A percentile compares a stretch with the other conserved stretches of the same genome.
Conservation (phyloP, 331 rosid genomes). For the Spiraea crenata region DNA sequence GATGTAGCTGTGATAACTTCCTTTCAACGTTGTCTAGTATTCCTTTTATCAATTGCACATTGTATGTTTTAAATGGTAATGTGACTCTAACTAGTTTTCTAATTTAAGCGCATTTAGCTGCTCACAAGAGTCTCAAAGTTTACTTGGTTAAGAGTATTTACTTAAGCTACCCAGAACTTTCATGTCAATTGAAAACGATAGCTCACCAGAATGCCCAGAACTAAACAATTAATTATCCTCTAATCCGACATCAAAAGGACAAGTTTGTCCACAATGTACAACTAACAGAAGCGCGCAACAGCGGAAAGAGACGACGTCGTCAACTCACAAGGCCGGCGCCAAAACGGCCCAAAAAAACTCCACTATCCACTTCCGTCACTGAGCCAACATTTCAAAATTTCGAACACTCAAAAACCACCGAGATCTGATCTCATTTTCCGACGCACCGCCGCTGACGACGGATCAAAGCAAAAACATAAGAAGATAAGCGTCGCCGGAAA, state of each 20-base stretch:
- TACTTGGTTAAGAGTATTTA: no score
- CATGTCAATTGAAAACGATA: not conserved
- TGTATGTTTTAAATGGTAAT: not conserved
- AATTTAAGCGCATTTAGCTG: no score
- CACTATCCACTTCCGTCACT: not conserved
- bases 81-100: not conserved
- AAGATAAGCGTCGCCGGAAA: not conserved
- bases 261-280: conserved; percentile 1
- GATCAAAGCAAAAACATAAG: not conserved
- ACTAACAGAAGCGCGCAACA: not conserved
- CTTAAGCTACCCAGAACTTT: not conserved
- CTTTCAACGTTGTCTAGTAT: no score
- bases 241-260: not conserved
- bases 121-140: no score
- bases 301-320: not conserved
- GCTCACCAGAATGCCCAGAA: not conserved
- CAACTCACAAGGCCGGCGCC: not conserved
- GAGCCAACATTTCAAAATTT: not conserved
- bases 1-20: no score
- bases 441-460: not conserved
- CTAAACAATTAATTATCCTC: not conserved
- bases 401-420: not conserved
- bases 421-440: not conserved
- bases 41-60: no score
- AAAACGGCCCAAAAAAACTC: conserved; percentile 18